A percentile compares a stretch with the other conserved stretches of the same genome.
Evolutionary conservation across 306 rosid species (phyloP).

Genomic region (Prunus mume): DNA sequence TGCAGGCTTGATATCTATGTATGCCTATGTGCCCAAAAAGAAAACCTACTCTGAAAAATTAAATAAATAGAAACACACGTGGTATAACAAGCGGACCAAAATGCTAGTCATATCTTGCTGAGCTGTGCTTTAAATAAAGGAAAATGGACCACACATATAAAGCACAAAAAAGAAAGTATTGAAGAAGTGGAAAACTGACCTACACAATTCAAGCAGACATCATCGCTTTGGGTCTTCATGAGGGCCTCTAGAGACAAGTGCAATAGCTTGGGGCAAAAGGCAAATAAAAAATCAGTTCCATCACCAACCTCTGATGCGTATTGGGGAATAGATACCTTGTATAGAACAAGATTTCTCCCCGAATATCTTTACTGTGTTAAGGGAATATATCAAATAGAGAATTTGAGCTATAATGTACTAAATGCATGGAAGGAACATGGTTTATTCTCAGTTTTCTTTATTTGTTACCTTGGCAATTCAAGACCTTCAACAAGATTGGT

Average conservation of each 20-base stretch:
- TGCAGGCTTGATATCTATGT: neutral
- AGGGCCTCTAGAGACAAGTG: constrained; percentile 71
- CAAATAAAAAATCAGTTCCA: constrained; percentile 51
- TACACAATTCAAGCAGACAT: constrained; percentile 81
- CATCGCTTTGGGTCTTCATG: constrained; percentile 74
- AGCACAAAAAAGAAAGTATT: neutral
- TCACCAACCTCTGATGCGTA: constrained; percentile 46
- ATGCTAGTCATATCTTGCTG: neutral
- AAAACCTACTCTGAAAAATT: too few relatives aligned
- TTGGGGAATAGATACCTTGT: constrained; percentile 56
- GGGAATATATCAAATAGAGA: constrained; percentile 5
- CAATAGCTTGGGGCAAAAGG: constrained; percentile 67
- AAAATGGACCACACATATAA: neutral
- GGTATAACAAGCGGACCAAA: neutral
- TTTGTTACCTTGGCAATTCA: constrained; percentile 70
- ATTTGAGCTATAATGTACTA: neutral
- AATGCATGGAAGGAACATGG: neutral
- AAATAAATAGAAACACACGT: neutral
- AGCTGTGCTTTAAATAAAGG: neutral
- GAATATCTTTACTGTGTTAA: constrained; percentile 73
- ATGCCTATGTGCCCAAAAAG: too few relatives aligned
- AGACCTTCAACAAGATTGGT: constrained; percentile 75
- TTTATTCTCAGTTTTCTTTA: constrained; percentile 1
- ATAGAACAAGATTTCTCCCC: constrained; percentile 82
- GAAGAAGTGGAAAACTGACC: constrained; percentile 49